Base-by-base conservation (phyloP, 1,284 basidiomycete species). In the Cystobasidium pallidum region DNA sequence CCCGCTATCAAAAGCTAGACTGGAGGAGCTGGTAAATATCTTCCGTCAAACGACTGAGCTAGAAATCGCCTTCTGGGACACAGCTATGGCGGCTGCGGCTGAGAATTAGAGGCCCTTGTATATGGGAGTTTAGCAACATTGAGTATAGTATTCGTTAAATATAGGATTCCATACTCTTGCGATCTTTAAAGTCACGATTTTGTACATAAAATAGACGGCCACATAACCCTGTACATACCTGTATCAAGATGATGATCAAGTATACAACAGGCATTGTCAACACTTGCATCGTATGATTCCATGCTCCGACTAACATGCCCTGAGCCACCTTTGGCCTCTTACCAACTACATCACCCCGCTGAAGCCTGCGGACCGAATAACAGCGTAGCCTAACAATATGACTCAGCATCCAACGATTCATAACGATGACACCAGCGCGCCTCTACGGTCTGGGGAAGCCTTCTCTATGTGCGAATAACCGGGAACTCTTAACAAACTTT, bases 51-150 rank as follows among this genome's bases (percentile, higher is more conserved):
- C 90, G 77, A 89, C 91, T 0, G 80, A 84, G 55, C 83, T 97
- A 45, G 94, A 97, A 82, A 89, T 87, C 74, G 87, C 86, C 1
- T 96, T 97, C 81, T 97, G 94, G 94, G 90, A 94, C 36, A 55
- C 64, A 4, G 64, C 64, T 10, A 21, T 66, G 32, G 26, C 43
- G 36, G 64, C 64, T 3, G 64, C 45, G 17, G 13, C 43, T 3
- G 32, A 21, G 26, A 6, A 24, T 3, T 51, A 51, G 49, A 6
- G 26, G 7, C 21, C 10, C 15, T 47, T 47, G 45, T 19, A 39
- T 24, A 24, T 4, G 52, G 28, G 13, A 28, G 15, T 55, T 55
- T 4, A 6, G 10, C 4, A 19, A 55, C 6, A 55, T 55, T 13
- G 36, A 39, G n/a, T n/a, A n/a, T n/a, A n/a, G n/a, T n/a, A n/a